Base-by-base conservation (phyloP, 352 stramenopile species). In the Phytophthora lateralis region DNA sequence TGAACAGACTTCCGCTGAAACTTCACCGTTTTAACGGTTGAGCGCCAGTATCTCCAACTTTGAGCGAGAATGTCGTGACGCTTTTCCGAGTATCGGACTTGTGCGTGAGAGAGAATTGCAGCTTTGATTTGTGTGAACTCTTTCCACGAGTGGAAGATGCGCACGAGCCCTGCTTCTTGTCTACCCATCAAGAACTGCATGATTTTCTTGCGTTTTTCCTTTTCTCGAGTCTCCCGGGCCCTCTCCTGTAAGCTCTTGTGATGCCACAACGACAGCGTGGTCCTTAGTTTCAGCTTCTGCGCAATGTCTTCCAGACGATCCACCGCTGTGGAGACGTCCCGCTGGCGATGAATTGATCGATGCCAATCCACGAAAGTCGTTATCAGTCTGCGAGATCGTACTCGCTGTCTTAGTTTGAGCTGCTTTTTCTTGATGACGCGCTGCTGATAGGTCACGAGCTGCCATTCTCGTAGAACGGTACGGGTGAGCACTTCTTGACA, bases 161-260 rank as follows among this genome's bases (percentile, higher is more conserved):
- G 63, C 20, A 68, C 32, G 6, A 82, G 29, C 0, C n/a, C 34
- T 32, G 49, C 59, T 51, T 66, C 49, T 32, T 78, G 43, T 37
- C 58, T 80, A 2, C 35, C 54, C 59, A 78, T 61, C 38, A 85
- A 46, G 12, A 83, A 75, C 43, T 64, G 60, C 42, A 78, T 37
- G 17, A 86, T 46, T 24, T 65, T 68, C 35, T 61, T 66, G 30
- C 82, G 67, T 37, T 58, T 74, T 24, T 79, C 60, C 3, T 11
- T 48, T 26, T 77, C 51, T 39, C 45, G 35, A 20, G 37, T 17
- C 5, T 51, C n/a, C n/a, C 29, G 29, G 5, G 37, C 32, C 9
- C 34, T 72, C 29, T 64, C 55, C 7, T 59, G 26, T 15, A 64
- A 11, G 34, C 47, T 52, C 6, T 66, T 27, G 0, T 65, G 18